Base-by-base conservation (phyloP, 2,329 filamentous ascomycete species). In the Magnaporthiopsis incrustans region DNA sequence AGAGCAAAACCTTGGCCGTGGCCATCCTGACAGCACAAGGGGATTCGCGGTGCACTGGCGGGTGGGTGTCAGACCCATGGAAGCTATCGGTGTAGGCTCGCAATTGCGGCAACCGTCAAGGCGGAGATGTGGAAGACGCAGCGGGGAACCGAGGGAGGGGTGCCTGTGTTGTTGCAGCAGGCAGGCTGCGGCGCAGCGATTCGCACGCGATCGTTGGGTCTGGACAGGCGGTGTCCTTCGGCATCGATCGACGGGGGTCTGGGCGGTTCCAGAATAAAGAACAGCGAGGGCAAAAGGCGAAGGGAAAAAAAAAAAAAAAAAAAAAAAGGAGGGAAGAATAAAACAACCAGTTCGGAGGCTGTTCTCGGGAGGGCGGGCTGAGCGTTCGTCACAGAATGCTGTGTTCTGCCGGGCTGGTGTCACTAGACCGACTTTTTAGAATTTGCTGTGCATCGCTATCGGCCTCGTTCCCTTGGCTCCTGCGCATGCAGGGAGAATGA, bases 11-110 rank as follows among this genome's bases (percentile, higher is more conserved):
- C 69, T 77, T 76, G 76, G 77, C 78, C 73, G 81, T 75, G 74
- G 83, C 82, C 83, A 85, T 85, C 73, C 71, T 82, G 79, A 74
- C 74, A 77, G 74, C 77, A 75, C 68, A 68, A 69, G 70, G 74
- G 77, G 73, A n/a, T 77, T 80, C 74, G 70, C 69, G 67, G 74
- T 78, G 69, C 72, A 71, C 70, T 77, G 71, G 73, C 73, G 71
- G 69, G 69, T 69, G 68, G 74, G 71, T 75, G 74, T 77, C 75
- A 77, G 73, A 82, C 78, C 78, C 82, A 85, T 85, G 81, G 79
- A 79, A 77, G 77, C 79, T 78, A 70, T 59, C 32, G 57, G 27
- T 32, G 50, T 30, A 26, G 53, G 56, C 57, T 63, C 61, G 61
- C 61, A 62, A 58, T 35, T 44, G 6, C 11, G 22, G 22, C 44